Conservation (phyloP, 2,329 filamentous ascomycete genomes). For the Pestalotiopsis sp. region DNA sequence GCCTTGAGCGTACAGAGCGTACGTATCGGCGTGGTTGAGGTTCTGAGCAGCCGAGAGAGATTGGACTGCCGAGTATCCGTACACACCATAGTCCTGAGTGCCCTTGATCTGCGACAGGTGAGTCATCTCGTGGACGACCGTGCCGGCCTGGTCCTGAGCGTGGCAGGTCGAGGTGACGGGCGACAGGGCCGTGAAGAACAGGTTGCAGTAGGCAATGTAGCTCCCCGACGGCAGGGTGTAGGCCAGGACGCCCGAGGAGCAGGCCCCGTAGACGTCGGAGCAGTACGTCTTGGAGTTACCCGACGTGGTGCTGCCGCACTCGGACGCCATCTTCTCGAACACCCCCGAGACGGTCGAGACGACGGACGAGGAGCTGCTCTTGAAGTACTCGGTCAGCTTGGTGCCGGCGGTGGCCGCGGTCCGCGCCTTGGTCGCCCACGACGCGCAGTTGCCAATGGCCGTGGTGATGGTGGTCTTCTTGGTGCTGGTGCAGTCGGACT, state of each 20-base stretch:
- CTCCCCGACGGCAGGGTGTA: conserved; percentile 59
- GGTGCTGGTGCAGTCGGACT: conserved; percentile 11
- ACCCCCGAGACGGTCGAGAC: conserved; percentile 55
- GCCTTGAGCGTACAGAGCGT: conserved; percentile 48
- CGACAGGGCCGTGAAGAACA: conserved; percentile 59
- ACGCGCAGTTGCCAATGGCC: neutral
- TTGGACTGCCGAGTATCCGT: conserved; percentile 54
- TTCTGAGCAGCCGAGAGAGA: conserved; percentile 51
- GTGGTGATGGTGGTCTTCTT: neutral
- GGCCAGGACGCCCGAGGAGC: conserved; percentile 54
- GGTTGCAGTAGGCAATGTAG: conserved; percentile 63
- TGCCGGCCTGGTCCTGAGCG: conserved; percentile 66
- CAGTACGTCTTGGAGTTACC: conserved; percentile 60
- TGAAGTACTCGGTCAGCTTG: conserved; percentile 66
- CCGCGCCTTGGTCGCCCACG: neutral
- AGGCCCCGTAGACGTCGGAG: conserved; percentile 57
- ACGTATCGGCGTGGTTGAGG: conserved; percentile 67
- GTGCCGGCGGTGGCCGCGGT: conserved; percentile 14
- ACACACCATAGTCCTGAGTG: conserved; percentile 62
- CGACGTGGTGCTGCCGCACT: conserved; percentile 53
- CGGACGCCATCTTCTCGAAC: conserved; percentile 50
- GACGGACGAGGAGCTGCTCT: conserved; percentile 48
- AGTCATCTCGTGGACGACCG: conserved; percentile 66
- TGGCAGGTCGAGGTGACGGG: conserved; percentile 56
- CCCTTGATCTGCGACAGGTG: conserved; percentile 60